Base-by-base conservation (phyloP, 108 stramenopile genomes). In the Pseudonitzschia multistriata region DNA sequence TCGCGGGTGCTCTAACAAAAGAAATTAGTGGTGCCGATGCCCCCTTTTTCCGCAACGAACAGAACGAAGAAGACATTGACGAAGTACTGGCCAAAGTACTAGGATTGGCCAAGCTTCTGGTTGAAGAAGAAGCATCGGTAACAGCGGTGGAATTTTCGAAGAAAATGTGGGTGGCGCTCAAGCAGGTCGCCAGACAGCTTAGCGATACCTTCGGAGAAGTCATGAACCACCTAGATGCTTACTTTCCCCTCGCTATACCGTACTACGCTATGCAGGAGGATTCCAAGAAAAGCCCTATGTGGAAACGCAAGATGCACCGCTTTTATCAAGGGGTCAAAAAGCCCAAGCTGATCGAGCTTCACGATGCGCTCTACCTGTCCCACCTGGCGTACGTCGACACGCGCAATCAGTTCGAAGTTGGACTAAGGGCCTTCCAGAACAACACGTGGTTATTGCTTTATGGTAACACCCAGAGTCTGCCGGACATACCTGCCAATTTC, bases 251-350 rank as follows among this genome's bases (percentile, higher is more conserved):
- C 5, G 52, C 72, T 17, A 35, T 84, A 17, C 36, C 77, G 4
- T 94, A 94, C 72, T 95, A 82, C 65, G 47, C 91, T 27, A 86
- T 85, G 47, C 30, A 77, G 11, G 66, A 89, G 65, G 93, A 92
- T 60, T 77, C 78, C 0, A 62, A 62, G 19, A 82, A 83, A 37
- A 95, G 82, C 55, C 90, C 90, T 2, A 83, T 83, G 33, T 92
- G 87, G 87, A 95, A 95, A 66, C 80, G 90, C 15, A 68, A 85
- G 24, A 52, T 69, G 33, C 93, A 95, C 66, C 79, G 89, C 57
- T 95, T 83, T 68, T 76, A 77, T 36, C 34, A 53, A 19, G 49
- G 61, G 28, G 84, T 90, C 19, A 72, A 77, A 25, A 63, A 80
- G 19, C 57, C 71, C 25, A 73, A 71, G 57, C 73, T 89, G 28